These are phyloP conservation scores for Colletotrichum godetiae DNA, from an alignment of 2,329 filamentous ascomycete genomes.

Conservation along the genomic window DNA sequence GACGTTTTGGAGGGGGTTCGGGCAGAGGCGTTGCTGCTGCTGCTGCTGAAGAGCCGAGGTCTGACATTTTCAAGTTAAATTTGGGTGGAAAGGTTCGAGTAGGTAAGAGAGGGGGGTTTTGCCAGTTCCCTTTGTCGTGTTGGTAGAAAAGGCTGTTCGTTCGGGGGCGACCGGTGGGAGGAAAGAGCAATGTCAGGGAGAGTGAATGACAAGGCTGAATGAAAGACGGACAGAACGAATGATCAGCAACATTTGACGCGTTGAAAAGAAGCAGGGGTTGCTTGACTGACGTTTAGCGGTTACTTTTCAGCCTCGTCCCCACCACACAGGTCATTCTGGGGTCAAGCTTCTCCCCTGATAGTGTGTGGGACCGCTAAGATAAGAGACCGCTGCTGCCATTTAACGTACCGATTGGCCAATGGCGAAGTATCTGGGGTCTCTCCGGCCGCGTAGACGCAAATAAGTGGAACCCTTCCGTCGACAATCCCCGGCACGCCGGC, in stretches of 20 bases:
- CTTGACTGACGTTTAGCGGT: conserved; percentile 8
- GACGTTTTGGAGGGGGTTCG: conserved; percentile 53
- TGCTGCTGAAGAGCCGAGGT: conserved; percentile 37
- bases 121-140: not conserved
- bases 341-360: not conserved
- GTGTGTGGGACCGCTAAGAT: conserved; percentile 18
- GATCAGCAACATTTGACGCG: not conserved
- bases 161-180: not conserved
- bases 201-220: conserved; percentile 1
- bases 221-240: conserved; percentile 3
- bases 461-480: conserved; percentile 5
- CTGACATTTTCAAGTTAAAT: conserved; percentile 41
- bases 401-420: conserved; percentile 29
- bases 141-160: not conserved
- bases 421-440: too few relatives aligned
- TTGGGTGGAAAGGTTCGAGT: not conserved
- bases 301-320: conserved; percentile 22
- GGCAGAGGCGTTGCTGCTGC: conserved; percentile 37
- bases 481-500: not conserved
- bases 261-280: conserved; percentile 16
- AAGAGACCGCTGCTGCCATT: not conserved
- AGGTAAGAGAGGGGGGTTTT: too few relatives aligned
- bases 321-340: conserved; percentile 1
- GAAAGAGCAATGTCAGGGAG: not conserved
- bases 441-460: not conserved